These are phyloP conservation scores for Ceratocystis huliohia DNA, from an alignment of 2,329 filamentous ascomycete species.

Conservation along the genomic window DNA sequence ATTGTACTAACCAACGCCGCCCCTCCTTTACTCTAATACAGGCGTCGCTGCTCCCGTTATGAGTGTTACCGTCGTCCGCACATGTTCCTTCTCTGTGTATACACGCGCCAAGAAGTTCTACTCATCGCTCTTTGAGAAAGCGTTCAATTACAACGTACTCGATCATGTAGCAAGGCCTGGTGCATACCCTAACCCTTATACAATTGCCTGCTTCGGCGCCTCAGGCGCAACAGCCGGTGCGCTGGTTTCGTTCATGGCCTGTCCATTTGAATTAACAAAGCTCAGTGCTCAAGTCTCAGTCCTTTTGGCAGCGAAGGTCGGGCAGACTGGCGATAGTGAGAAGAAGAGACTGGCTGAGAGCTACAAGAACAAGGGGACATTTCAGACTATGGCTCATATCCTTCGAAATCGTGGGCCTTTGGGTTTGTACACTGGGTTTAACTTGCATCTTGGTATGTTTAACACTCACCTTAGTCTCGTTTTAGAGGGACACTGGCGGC, in stretches of 20 bases:
- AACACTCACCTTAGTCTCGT: neutral
- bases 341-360: slow-evolving; percentile 50
- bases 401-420: slow-evolving; percentile 58
- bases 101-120: slow-evolving; percentile 62
- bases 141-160: slow-evolving; percentile 57
- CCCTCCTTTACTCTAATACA: slow-evolving; percentile 25
- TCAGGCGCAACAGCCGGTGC: slow-evolving; percentile 70
- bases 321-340: slow-evolving; percentile 29
- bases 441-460: slow-evolving; percentile 59
- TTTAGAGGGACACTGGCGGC: neutral
- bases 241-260: slow-evolving; percentile 67
- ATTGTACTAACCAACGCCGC: slow-evolving; percentile 3
- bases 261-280: slow-evolving; percentile 83
- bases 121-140: slow-evolving; percentile 55
- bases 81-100: slow-evolving; percentile 69
- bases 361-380: slow-evolving; percentile 66
- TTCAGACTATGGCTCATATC: slow-evolving; percentile 64
- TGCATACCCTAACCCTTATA: slow-evolving; percentile 59
- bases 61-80: slow-evolving; percentile 64
- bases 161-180: slow-evolving; percentile 57
- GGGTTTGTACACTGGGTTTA: slow-evolving; percentile 70
- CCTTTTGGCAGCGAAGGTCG: slow-evolving; percentile 45
- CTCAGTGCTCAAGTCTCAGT: slow-evolving; percentile 76
- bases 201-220: slow-evolving; percentile 61
- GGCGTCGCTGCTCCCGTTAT: slow-evolving; percentile 70